Conservation (phyloP, 805 yeast genomes). For the Candida xiaguanensis region DNA sequence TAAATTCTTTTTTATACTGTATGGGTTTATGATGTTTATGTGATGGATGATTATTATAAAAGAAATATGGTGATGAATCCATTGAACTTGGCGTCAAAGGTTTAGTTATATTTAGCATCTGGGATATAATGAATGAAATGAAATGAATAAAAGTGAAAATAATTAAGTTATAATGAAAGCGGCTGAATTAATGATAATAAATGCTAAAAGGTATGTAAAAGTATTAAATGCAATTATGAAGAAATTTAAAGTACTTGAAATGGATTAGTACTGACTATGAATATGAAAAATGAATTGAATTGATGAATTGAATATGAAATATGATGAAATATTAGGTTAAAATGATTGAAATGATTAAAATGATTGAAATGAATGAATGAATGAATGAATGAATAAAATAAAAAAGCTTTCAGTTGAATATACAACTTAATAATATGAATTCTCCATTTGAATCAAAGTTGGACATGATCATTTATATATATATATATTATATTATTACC, state of each 20-base stretch:
- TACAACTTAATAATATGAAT: background rate
- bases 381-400: background rate
- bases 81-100: constrained; percentile 5
- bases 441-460: too few species aligned
- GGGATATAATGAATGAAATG: background rate
- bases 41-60: background rate
- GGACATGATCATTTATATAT: too few species aligned
- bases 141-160: background rate
- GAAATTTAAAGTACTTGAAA: too few species aligned
- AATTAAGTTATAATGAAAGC: too few species aligned
- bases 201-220: background rate
- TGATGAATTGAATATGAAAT: too few species aligned
- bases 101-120: background rate
- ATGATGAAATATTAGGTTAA: too few species aligned
- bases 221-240: background rate
- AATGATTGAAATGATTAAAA: too few species aligned
- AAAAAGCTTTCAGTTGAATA: background rate
- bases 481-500: too few species aligned
- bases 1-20: constrained; percentile 15
- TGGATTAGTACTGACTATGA: too few species aligned
- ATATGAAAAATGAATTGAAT: background rate
- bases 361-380: background rate
- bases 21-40: background rate
- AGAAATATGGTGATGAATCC: background rate
- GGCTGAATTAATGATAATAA: too few species aligned